Base-by-base conservation (phyloP, 768 basidiomycete species). In the Leucosporidium yakuticum region DNA sequence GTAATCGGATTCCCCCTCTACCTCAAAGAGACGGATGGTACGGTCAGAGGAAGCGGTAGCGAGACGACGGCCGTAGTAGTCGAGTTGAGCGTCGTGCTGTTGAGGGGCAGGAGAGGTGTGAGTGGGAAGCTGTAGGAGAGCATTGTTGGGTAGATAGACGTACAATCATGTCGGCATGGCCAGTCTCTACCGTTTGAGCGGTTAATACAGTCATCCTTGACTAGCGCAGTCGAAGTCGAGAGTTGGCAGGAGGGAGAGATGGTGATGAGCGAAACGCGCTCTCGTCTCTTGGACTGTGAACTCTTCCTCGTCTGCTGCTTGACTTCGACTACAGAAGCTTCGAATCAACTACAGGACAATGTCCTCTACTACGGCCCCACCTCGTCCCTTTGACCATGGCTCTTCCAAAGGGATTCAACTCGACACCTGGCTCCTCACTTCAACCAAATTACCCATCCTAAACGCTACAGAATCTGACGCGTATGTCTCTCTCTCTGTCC, bases 141-240 rank as follows among this genome's bases (percentile, higher is more conserved):
- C 8, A 49, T 57, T 6, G 44, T 36, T 47, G 60, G 4, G 4
- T 65, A 81, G n/a, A n/a, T n/a, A n/a, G n/a, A n/a, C 91, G 70
- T 79, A 96, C 95, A 73, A 98, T 97, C 91, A 97, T 96, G 80
- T 98, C 96, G 79, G 95, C 91, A 78, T 99, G 95, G 21, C 88
- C 87, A 1, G 95, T 98, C 80, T 99, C 95, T 59, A 99, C 88
- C 61, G 58, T 32, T 11, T 50, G 47, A 8, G 60, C 57, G 1
- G 67, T 27, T 27, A 67, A 61, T 36, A 63, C 63, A 4, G 70
- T 61, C 67, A 69, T 72, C 23, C 11, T 54, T 11, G 14, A 21
- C 4, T 14, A 21, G 61, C 19, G 11, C 6, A 47, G 34, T n/a
- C 2, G 6, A 20, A 31, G 51, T 54, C 17, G 15, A 17, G 25